These are phyloP conservation scores for Collybiopsis confluens DNA, from an alignment of 768 basidiomycete species.

Conservation along the genomic window DNA sequence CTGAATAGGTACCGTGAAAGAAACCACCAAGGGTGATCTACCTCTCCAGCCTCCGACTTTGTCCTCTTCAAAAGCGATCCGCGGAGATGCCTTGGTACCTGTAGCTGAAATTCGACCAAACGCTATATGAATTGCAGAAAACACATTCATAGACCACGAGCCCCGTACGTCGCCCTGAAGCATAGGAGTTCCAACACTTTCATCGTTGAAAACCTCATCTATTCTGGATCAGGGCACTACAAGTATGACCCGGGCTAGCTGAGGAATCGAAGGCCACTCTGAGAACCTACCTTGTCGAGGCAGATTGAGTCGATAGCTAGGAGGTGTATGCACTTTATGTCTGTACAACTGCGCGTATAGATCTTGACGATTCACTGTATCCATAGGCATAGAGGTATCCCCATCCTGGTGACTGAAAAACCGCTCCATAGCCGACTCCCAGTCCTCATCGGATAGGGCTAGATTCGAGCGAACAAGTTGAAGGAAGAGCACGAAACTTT, in stretches of 20 bases:
- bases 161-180: conserved; percentile 31
- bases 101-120: conserved; percentile 17
- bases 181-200: conserved; percentile 23
- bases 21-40: conserved; percentile 22
- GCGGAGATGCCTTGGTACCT: conserved; percentile 14
- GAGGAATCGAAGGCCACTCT: conserved; percentile 27
- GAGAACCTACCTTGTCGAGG: conserved; percentile 19
- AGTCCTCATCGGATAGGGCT: conserved; percentile 25
- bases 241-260: conserved; percentile 29
- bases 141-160: conserved; percentile 23
- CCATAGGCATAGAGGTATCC: conserved; percentile 18
- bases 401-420: conserved; percentile 20
- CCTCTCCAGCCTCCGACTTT: conserved; percentile 18
- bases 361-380: conserved; percentile 38
- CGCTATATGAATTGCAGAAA: conserved; percentile 23
- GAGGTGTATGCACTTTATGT: conserved; percentile 30
- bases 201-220: conserved; percentile 13
- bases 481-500: conserved; percentile 44
- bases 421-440: conserved; percentile 36
- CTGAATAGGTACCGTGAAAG: conserved; percentile 23
- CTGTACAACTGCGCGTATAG: conserved; percentile 40
- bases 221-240: conserved; percentile 29
- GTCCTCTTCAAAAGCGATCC: conserved; percentile 21
- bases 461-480: conserved; percentile 32
- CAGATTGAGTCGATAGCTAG: conserved; percentile 11